Percentiles rank a stretch among this genome's conserved stretches.
phyloP scores from a whole-genome alignment of 306 rosid species.

The Cicer yamashitae region DNA sequence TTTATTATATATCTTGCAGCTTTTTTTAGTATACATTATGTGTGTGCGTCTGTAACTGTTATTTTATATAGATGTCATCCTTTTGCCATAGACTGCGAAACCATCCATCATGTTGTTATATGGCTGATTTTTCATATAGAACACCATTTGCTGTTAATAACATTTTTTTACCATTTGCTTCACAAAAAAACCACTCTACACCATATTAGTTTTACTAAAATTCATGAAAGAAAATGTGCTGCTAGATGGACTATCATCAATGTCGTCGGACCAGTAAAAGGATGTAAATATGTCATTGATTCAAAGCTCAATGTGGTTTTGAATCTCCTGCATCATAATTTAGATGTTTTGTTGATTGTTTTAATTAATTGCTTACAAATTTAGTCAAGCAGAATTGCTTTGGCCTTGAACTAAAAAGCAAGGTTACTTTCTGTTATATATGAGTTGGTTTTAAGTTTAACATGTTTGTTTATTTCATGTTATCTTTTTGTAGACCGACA shows the following conservation, averaged over 20 bases:
- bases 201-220: too few relatives aligned
- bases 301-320: constrained; percentile 7
- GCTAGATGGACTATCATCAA: constrained; percentile 7
- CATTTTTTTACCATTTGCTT: too few relatives aligned
- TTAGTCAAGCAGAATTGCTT: constrained; percentile 12
- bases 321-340: constrained; percentile 12
- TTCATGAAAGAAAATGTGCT: too few relatives aligned
- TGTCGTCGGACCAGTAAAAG: background rate
- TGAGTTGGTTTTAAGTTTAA: constrained; percentile 27
- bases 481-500: constrained; percentile 60
- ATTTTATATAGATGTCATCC: background rate
- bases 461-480: constrained; percentile 27
- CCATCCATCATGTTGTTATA: background rate
- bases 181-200: too few relatives aligned
- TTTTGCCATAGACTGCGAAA: background rate
- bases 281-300: background rate
- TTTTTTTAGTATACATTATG: too few relatives aligned
- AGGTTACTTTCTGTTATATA: constrained; percentile 3
- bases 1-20: background rate
- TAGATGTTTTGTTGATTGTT: background rate
- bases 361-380: constrained; percentile 2
- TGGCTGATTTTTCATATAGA: background rate
- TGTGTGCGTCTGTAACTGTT: background rate
- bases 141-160: background rate
- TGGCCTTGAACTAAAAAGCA: constrained; percentile 11